phyloP scores from a whole-genome alignment of 306 rosid species.

The Luffa acutangula region DNA sequence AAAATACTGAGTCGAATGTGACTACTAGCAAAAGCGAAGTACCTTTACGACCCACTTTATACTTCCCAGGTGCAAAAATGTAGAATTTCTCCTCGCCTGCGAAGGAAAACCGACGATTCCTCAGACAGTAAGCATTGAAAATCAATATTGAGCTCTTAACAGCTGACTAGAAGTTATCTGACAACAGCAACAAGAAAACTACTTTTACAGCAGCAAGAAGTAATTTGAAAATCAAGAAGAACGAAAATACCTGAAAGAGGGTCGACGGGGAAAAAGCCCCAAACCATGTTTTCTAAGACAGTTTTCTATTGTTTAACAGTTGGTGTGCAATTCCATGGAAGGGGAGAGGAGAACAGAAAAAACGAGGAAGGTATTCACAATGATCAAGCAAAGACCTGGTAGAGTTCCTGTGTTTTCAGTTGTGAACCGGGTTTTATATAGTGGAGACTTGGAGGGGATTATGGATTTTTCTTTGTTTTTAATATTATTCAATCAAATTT shows the following conservation, averaged over 20 bases:
- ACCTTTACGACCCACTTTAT: slow-evolving; percentile 95
- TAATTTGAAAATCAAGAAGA: background rate
- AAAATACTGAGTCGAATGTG: background rate
- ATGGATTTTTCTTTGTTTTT: no score
- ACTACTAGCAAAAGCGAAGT: background rate
- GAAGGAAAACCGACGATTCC: background rate
- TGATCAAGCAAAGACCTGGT: background rate
- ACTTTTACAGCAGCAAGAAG: background rate
- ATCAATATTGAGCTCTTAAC: background rate
- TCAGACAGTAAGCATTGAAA: background rate
- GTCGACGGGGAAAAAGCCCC: slow-evolving; percentile 71
- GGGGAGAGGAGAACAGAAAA: no score
- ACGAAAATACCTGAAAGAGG: slow-evolving; percentile 43
- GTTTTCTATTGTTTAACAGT: background rate
- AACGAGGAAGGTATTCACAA: background rate
- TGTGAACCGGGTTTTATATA: background rate
- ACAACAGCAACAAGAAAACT: background rate
- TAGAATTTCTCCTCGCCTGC: slow-evolving; percentile 77
- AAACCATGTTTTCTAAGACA: slow-evolving; percentile 43
- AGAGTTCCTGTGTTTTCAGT: background rate
- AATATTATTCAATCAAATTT: no score
- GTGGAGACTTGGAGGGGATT: background rate
- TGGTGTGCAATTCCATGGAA: background rate
- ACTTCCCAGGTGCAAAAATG: slow-evolving; percentile 54
- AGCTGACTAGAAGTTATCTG: background rate